A percentile compares a stretch with the other conserved stretches of the same genome.
phyloP scores from a whole-genome alignment of 148 eudicot species.

The Camellia sinensis region DNA sequence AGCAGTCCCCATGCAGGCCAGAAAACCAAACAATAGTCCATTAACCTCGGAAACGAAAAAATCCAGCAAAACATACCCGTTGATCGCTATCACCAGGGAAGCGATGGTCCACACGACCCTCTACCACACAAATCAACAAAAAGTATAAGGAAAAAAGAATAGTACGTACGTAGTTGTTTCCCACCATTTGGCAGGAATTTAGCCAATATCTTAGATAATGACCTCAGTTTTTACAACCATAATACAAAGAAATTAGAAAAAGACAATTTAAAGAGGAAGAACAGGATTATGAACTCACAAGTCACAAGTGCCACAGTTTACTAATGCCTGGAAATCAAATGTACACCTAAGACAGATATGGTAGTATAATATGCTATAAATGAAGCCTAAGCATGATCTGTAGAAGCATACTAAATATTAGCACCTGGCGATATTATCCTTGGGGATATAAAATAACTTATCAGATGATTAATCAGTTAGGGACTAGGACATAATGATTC shows the following conservation, averaged over 20 bases:
- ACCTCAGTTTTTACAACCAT: neutral
- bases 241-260: neutral
- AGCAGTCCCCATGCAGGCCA: constrained; percentile 31
- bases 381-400: neutral
- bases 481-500: neutral
- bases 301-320: neutral
- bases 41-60: constrained; percentile 52
- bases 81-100: constrained; percentile 70
- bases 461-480: neutral
- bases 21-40: constrained; percentile 41
- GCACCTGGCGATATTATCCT: neutral
- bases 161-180: neutral
- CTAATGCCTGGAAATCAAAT: too few species aligned
- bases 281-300: neutral
- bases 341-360: neutral
- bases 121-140: constrained; percentile 27
- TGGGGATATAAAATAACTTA: neutral
- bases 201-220: neutral
- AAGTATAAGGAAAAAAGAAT: neutral
- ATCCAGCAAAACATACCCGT: constrained; percentile 70
- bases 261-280: neutral
- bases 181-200: neutral
- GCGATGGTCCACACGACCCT: constrained; percentile 67
- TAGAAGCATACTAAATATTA: neutral
- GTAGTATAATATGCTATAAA: neutral